Conservation (phyloP, 2,329 filamentous ascomycete species). For the Trichoderma guizhouense region DNA sequence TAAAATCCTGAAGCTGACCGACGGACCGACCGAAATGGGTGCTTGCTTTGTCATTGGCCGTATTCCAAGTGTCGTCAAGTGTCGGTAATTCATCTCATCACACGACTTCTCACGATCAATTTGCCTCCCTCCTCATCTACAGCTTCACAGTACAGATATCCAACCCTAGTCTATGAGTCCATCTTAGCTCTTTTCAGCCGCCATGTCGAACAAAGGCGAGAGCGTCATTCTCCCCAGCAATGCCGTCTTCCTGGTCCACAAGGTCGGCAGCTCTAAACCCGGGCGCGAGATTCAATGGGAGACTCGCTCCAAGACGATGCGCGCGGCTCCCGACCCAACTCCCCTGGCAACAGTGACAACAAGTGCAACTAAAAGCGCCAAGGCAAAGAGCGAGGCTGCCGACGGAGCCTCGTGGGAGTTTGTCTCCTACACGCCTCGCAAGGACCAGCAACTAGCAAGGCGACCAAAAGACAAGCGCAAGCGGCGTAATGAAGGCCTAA, state of each 20-base stretch:
- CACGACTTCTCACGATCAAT: background rate
- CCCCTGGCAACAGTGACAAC: background rate
- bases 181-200: background rate
- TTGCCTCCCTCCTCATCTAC: background rate
- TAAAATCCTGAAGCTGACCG: background rate
- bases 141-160: background rate
- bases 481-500: background rate
- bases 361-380: background rate
- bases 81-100: background rate
- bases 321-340: background rate
- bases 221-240: constrained; percentile 14
- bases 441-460: background rate
- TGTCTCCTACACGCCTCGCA: constrained; percentile 3
- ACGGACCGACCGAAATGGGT: background rate
- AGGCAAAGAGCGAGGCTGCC: background rate
- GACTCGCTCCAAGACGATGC: constrained; percentile 9
- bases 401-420: background rate
- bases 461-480: background rate
- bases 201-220: constrained; percentile 10
- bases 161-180: background rate
- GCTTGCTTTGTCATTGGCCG: background rate
- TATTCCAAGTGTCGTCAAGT: background rate
- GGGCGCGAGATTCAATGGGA: constrained; percentile 2
- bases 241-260: constrained; percentile 14
- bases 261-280: constrained; percentile 2